A percentile compares a stretch with the other conserved stretches of the same genome.
These are phyloP conservation scores for Cladobotryum protrusum DNA, from an alignment of 2,329 filamentous ascomycete species.

Conservation along the genomic window DNA sequence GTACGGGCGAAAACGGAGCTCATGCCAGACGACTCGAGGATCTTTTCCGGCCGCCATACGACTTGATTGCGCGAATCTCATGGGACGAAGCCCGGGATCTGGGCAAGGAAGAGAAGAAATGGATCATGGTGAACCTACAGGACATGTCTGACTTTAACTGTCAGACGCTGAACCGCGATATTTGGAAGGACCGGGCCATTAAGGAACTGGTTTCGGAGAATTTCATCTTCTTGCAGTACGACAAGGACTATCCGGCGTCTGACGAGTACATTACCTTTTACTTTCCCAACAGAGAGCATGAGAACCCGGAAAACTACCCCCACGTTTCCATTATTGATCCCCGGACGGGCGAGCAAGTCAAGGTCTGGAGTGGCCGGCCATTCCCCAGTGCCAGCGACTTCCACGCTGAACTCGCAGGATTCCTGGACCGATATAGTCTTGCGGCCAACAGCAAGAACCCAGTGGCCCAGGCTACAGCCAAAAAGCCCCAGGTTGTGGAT, in stretches of 20 bases:
- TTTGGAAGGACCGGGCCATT: conserved; percentile 85
- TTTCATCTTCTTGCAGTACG: conserved; percentile 94
- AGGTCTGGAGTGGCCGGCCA: conserved; percentile 84
- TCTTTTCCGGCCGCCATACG: conserved; percentile 86
- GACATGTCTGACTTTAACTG: conserved; percentile 92
- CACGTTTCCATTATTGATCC: conserved; percentile 96
- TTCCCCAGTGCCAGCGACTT: conserved; percentile 75
- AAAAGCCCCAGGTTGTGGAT: conserved; percentile 62
- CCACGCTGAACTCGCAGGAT: conserved; percentile 85
- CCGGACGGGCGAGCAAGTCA: conserved; percentile 92
- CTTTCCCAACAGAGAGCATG: conserved; percentile 62
- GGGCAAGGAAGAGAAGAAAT: conserved; percentile 84
- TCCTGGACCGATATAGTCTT: conserved; percentile 93
- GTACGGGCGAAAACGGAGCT: conserved; percentile 40
- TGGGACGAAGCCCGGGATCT: conserved; percentile 81
- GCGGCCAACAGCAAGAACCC: conserved; percentile 87
- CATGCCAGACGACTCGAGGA: conserved; percentile 80
- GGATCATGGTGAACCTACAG: conserved; percentile 93
- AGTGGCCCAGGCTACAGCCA: conserved; percentile 60
- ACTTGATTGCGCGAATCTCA: conserved; percentile 72
- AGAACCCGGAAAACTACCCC: conserved; percentile 84
- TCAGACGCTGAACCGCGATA: conserved; percentile 85
- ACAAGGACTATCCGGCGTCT: conserved; percentile 74
- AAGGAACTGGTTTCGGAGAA: conserved; percentile 79
- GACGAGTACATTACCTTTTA: conserved; percentile 86